Base-by-base conservation (phyloP, 163 green algal genomes). In the Chlamydomonas reinhardtii region DNA sequence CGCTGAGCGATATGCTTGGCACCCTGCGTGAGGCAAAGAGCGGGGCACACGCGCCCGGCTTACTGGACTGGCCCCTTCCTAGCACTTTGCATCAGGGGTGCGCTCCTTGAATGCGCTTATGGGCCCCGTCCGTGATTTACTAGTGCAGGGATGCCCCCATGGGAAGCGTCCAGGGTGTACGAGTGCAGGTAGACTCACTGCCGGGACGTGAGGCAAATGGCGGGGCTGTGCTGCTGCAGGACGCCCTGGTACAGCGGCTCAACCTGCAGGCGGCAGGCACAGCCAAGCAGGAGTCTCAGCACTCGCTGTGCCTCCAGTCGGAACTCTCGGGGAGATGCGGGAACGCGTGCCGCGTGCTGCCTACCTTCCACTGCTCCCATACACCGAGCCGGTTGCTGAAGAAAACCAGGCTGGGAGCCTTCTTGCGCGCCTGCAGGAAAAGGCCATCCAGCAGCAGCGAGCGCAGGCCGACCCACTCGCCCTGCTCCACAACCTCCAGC, bases 361-460 rank as follows among this genome's bases (percentile, higher is more conserved):
- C 6, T 32, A 89, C 84, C 84, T 89, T 78, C 84, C 84, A 89
- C 56, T 89, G 84, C 56, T 89, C 84, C 74, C 75, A 89, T 0
- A 89, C 74, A 9, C 84, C 84, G 12, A 84, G 68, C 22, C 69
- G 66, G 3, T 69, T 15, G 24, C 75, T 85, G 84, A 85, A 89
- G 75, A 89, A 89, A 27, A 73, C 74, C n/a, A 84, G 39, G 25
- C 75, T 48, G 17, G 84, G 84, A 1, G 75, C 25, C 68, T 89
- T 89, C 25, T 82, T 83, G 0, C 84, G 74, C 3, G 68, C 84
- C 34, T 89, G 84, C 25, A 89, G 56, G 37, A 76, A 84, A 0
- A 83, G 68, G 32, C 74, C 84, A 2, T 75, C 75, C 4, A 83
- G 64, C 0, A 43, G 0, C 0, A 54, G 74, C 15, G 84, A 80